Percentiles rank a stretch among this genome's conserved stretches.
These are phyloP conservation scores for Gamsiella multidivaricata DNA, from an alignment of 192 early-diverging fungal species.

Conservation along the genomic window DNA sequence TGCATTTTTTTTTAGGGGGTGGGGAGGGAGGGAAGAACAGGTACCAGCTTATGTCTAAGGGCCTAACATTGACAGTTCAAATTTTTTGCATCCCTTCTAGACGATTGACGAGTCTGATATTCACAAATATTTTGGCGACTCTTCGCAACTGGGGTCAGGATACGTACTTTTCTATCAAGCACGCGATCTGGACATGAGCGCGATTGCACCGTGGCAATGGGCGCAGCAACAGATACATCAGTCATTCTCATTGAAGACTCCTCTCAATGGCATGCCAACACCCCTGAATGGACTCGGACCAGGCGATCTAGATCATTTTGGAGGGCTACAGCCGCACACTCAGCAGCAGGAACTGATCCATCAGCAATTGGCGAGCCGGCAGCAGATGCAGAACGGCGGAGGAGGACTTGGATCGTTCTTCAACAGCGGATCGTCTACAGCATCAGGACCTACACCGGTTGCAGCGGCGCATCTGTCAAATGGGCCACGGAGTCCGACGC, in stretches of 20 bases:
- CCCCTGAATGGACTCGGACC: conserved; percentile 16
- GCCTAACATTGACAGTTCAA: no score
- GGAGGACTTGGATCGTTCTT: conserved; percentile 31
- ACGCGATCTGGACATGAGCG: conserved; percentile 45
- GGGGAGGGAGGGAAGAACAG: no score
- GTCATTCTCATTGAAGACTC: conserved; percentile 21
- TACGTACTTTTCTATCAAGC: conserved; percentile 87
- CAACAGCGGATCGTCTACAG: not conserved
- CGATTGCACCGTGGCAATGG: conserved; percentile 45
- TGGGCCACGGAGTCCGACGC: conserved; percentile 34
- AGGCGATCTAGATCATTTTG: conserved; percentile 35
- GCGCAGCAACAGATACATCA: conserved; percentile 45
- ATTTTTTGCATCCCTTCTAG: no score
- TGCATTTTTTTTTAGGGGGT: not conserved
- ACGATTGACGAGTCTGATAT: conserved; percentile 81
- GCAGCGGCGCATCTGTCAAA: conserved; percentile 3
- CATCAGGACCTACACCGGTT: not conserved
- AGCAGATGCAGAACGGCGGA: conserved; percentile 15
- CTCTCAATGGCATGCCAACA: not conserved
- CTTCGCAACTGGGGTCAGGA: conserved; percentile 77
- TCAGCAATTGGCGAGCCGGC: conserved; percentile 35
- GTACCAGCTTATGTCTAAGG: no score
- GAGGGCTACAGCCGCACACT: conserved; percentile 40
- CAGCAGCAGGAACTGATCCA: conserved; percentile 51
- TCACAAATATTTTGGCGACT: conserved; percentile 84